A percentile compares a stretch with the other conserved stretches of the same genome.
Conservation (phyloP, 116 monocot species). For the Trichopus zeylanicus region DNA sequence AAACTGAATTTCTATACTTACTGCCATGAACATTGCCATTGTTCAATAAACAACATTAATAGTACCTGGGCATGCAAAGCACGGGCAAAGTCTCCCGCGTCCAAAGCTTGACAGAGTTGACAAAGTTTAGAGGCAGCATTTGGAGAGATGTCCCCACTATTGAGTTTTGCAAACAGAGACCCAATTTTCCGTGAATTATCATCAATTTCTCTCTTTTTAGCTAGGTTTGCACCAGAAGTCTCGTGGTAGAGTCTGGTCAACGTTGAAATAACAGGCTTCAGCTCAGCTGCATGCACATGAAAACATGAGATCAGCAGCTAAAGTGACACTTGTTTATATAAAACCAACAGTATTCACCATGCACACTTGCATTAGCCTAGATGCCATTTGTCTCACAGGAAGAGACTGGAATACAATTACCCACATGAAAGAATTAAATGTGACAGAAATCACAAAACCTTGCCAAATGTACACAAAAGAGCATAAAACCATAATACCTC, state of each 20-base stretch:
- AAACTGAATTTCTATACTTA: too few species aligned
- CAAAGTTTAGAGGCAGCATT: constrained; percentile 84
- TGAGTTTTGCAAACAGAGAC: constrained; percentile 76
- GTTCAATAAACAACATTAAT: too few species aligned
- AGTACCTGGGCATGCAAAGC: constrained; percentile 91
- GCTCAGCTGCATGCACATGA: constrained; percentile 48
- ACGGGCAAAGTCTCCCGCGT: constrained; percentile 55
- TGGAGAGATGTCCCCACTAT: constrained; percentile 81
- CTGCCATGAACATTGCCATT: too few species aligned
- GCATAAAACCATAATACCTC: too few species aligned
- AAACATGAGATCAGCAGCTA: not conserved
- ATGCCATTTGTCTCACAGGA: not conserved
- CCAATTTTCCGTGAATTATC: constrained; percentile 97
- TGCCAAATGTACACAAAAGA: too few species aligned
- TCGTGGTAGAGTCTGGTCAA: constrained; percentile 85
- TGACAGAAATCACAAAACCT: too few species aligned
- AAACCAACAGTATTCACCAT: not conserved
- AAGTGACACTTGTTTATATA: not conserved
- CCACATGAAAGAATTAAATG: too few species aligned
- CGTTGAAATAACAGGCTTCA: constrained; percentile 69
- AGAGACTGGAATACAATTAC: not conserved
- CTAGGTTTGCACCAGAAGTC: constrained; percentile 73
- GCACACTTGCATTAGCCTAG: not conserved
- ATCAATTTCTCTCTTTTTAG: constrained; percentile 90
- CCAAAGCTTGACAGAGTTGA: constrained; percentile 81